These are phyloP conservation scores for Ogataea ramenticola DNA, from an alignment of 805 yeast genomes.

Conservation along the genomic window DNA sequence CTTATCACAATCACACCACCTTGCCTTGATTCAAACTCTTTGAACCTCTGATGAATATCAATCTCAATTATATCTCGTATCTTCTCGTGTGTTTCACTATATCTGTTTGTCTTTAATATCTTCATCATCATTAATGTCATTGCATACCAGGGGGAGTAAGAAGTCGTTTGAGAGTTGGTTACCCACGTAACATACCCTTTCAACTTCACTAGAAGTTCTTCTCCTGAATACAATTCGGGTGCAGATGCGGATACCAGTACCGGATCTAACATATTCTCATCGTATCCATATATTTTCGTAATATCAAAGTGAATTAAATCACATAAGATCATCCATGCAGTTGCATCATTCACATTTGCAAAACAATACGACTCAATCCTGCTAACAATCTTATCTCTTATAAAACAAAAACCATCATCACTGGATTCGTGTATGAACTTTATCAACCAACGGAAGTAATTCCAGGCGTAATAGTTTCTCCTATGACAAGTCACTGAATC, in stretches of 20 bases:
- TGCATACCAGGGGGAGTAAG: conserved; percentile 1
- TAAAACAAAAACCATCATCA: too few species aligned
- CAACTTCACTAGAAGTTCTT: background rate
- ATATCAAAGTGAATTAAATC: conserved; percentile 4
- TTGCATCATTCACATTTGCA: conserved; percentile 10
- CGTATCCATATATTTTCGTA: too few species aligned
- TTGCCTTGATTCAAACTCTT: background rate
- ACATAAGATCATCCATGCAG: conserved; percentile 15
- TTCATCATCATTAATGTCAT: background rate
- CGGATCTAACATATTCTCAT: too few species aligned
- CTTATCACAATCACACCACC: background rate
- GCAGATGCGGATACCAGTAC: too few species aligned
- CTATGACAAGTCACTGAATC: conserved; percentile 33
- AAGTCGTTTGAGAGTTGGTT: background rate
- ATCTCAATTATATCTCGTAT: background rate
- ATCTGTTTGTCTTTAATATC: background rate
- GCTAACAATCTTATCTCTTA: too few species aligned
- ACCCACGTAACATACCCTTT: background rate
- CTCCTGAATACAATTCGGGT: too few species aligned
- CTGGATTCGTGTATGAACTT: too few species aligned
- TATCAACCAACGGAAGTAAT: conserved; percentile 1
- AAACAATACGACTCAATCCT: conserved; percentile 4
- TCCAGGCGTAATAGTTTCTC: conserved; percentile 42
- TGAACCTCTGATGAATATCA: background rate
- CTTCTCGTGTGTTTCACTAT: background rate